Base-by-base conservation (phyloP, 768 basidiomycete species). In the Macrocybe gigantea region DNA sequence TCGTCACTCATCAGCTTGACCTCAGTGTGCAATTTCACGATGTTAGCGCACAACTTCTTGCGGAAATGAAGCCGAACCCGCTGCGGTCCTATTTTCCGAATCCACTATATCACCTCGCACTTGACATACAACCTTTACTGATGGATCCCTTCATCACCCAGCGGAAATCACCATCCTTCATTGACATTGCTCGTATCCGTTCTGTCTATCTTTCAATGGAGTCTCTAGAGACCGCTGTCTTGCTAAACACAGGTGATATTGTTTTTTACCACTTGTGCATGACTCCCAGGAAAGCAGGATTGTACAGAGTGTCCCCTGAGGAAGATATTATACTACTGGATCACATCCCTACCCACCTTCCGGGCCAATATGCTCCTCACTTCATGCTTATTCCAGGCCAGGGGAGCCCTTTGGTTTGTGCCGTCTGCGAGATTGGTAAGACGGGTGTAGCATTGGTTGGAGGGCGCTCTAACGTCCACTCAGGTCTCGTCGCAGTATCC, bases 401-500 rank as follows among this genome's bases (percentile, higher is more conserved):
- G 45, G 79, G 79, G 1, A 65, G 68, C 1, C 68, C 80, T 3
- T 71, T 74, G 5, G 72, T 78, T 13, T 79, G 74, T 57, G 80
- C 85, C 5, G 61, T 88, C 9, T 83, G 83, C 8, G 83, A 91
- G 59, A 77, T 88, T 41, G 92, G 92, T 85, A 49, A 58, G 75
- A 32, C 14, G 52, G 33, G 31, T 30, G 14, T 8, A 34, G 32
- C 14, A 15, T 12, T 29, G 5, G 37, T 7, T 47, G 4, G 12
- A 29, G 7, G 7, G 15, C 11, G 36, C 14, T 6, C n/a, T 38
- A 52, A 39, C 44, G 44, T 44, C 15, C 32, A 8, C 6, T 38
- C 51, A 91, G 90, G 88, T 5, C 91, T 94, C 62, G 63, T 91
- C 38, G 88, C 91, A 1, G 72, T 83, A 2, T 80, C 84, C 3